Percentiles rank a stretch among this genome's conserved stretches.
phyloP scores from a whole-genome alignment of 148 eudicot species.

The Arctostaphylos glauca region DNA sequence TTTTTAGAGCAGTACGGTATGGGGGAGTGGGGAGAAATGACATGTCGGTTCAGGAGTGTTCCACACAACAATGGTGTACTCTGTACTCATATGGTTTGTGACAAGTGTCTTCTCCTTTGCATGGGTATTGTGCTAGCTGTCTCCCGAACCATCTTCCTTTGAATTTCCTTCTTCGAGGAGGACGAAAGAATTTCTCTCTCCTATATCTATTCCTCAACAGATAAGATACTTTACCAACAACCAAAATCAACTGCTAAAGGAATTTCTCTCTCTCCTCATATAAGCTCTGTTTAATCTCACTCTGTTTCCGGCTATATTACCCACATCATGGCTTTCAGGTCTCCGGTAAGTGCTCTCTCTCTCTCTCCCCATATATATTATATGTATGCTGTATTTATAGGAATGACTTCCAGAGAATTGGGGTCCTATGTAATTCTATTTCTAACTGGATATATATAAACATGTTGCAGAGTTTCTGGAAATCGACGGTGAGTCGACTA shows the following conservation, averaged over 20 bases:
- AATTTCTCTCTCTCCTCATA: too few relatives aligned
- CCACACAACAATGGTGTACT: background rate
- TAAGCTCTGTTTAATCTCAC: background rate
- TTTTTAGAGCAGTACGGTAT: too few relatives aligned
- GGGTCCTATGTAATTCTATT: background rate
- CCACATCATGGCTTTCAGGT: background rate
- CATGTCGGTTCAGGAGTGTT: background rate
- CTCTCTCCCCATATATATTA: background rate
- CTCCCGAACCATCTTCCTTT: slow-evolving; percentile 7
- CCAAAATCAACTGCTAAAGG: background rate
- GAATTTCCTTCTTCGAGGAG: too few relatives aligned
- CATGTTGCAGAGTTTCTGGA: slow-evolving; percentile 22
- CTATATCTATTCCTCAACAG: too few relatives aligned
- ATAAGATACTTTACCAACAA: background rate
- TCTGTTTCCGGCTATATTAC: background rate
- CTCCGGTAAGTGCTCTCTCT: slow-evolving; percentile 1
- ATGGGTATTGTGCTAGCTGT: background rate
- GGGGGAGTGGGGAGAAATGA: background rate
- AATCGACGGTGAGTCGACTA: slow-evolving; percentile 18
- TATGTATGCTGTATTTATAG: too few relatives aligned
- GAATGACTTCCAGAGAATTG: background rate
- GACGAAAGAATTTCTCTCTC: too few relatives aligned
- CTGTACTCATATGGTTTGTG: background rate
- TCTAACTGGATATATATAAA: background rate
- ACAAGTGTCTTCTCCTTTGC: background rate